Percentiles rank a stretch among this genome's conserved stretches.
Conservation (phyloP, 164 flowering plant species). For the Berberis thunbergii region DNA sequence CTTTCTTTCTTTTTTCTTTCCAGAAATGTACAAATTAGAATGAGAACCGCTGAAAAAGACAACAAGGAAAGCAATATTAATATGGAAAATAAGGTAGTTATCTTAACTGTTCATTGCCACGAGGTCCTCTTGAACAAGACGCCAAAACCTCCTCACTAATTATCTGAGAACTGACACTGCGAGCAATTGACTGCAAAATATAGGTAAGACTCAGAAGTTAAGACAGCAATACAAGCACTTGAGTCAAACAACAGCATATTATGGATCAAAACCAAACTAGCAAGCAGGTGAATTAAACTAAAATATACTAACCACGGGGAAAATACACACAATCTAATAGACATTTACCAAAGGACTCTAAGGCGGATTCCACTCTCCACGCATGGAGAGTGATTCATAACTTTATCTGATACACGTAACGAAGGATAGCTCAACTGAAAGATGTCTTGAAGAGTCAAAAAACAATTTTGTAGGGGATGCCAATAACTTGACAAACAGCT, state of each 20-base stretch:
- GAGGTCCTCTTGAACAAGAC: conserved; percentile 74
- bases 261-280: not conserved
- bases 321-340: too few species aligned
- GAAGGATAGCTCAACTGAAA: too few species aligned
- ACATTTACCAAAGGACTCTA: too few species aligned
- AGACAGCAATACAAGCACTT: not conserved
- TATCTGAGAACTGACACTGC: conserved; percentile 58
- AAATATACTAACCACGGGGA: too few species aligned
- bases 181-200: conserved; percentile 49
- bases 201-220: not conserved
- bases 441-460: too few species aligned
- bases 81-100: not conserved
- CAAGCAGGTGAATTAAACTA: not conserved
- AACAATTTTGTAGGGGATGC: too few species aligned
- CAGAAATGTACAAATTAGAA: not conserved
- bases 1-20: not conserved
- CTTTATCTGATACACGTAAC: too few species aligned
- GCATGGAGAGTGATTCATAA: too few species aligned
- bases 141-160: conserved; percentile 68
- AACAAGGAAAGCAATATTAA: not conserved
- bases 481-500: too few species aligned
- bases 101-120: conserved; percentile 88
- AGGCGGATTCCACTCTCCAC: too few species aligned
- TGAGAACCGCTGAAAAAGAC: not conserved
- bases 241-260: not conserved